Base-by-base conservation (phyloP, 306 rosid genomes). In the Myrica gale region DNA sequence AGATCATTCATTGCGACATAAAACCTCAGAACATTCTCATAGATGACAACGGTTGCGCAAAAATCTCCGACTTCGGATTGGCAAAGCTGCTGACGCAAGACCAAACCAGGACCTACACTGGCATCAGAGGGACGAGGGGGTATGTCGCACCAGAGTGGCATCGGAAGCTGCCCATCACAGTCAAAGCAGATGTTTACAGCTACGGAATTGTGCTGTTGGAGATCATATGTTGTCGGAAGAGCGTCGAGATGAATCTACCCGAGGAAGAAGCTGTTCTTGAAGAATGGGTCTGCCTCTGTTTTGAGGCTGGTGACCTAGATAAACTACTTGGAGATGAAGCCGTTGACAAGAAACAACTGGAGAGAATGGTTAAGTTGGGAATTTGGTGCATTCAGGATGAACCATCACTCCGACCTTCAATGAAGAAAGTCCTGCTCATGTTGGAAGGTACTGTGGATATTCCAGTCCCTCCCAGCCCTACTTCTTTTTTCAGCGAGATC, bases 61-160 rank as follows among this genome's bases (percentile, higher is more conserved):
- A 65, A 42, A 65, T 65, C 0, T 41, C 7, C 17, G 69, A 65
- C 13, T 65, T 65, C 7, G 69, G 69, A 16, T 41, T 65, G 50
- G 69, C 50, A 65, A 65, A 65, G 23, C 13, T 65, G 2, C 6
- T 65, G 6, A 65, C 41, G 13, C 69, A 0, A 8, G 26, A 65
- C 15, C 48, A 65, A 65, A 16, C 26, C 15, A 65, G 37, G 4
- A 65, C 69, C 7, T 39, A 39, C 7, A 65, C 15, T 2, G 26
- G 48, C 6, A 41, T 65, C 0, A 9, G 69, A 65, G 69, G 26
- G 3, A 65, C 69, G 1, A 65, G 3, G 48, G 69, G 69, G 0
- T 65, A 65, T 41, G 69, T 65, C 8, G 69, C 69, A 16, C 69
- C 26, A 9, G 48, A 26, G 3, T 65, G 48, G 48, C 69, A 65